Evolutionary conservation across 2,329 filamentous ascomycete genomes (phyloP).

Genomic region (Xylaria sp.): DNA sequence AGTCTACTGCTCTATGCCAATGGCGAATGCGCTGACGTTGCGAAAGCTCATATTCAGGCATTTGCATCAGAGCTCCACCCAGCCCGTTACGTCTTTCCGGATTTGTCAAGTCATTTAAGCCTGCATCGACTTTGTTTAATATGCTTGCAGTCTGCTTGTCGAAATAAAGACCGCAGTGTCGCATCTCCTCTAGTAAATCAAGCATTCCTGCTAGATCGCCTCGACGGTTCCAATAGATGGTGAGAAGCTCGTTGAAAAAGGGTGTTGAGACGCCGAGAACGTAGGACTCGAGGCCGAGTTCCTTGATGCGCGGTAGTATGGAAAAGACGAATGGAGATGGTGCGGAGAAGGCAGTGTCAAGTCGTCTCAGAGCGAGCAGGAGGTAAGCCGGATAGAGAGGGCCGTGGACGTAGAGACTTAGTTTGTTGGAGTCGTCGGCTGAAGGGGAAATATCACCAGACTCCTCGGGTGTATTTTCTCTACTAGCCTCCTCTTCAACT

Average conservation of each 20-base stretch:
- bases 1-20: conserved; percentile 39
- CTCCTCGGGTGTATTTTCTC: neutral
- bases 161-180: conserved; percentile 63
- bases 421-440: conserved; percentile 30
- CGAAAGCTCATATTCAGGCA: conserved; percentile 46
- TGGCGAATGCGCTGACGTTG: conserved; percentile 39
- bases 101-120: conserved; percentile 21
- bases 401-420: conserved; percentile 63
- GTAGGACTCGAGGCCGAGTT: conserved; percentile 71
- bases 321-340: conserved; percentile 65
- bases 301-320: conserved; percentile 70
- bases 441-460: too few relatives aligned
- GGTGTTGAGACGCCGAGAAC: conserved; percentile 73
- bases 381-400: conserved; percentile 69
- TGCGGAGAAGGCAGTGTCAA: conserved; percentile 62
- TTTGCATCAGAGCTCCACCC: conserved; percentile 40
- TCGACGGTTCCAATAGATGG: conserved; percentile 65
- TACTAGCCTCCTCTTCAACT: neutral
- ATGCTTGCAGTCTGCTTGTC: conserved; percentile 54
- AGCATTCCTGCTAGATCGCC: conserved; percentile 62
- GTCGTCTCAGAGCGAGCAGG: conserved; percentile 59
- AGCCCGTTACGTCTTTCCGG: conserved; percentile 38
- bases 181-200: conserved; percentile 69
- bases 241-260: conserved; percentile 72
- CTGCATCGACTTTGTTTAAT: conserved; percentile 42